Conservation (phyloP, 2,329 filamentous ascomycete species). For the Trichoderma breve region DNA sequence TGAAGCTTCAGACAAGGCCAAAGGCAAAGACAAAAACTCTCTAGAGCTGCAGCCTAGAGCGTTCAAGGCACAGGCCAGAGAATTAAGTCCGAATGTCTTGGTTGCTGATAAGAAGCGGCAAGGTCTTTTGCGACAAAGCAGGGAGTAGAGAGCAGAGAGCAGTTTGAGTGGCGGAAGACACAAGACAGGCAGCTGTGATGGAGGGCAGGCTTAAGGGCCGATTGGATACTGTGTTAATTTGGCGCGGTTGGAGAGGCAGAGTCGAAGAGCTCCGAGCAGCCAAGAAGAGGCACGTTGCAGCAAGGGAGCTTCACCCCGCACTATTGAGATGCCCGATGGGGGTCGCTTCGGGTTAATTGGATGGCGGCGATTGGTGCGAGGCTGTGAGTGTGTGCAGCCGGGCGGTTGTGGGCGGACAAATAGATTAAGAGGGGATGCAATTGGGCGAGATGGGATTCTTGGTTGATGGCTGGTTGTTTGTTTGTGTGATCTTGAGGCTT, state of each 20-base stretch:
- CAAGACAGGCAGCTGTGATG: conserved; percentile 21
- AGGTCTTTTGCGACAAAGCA: not conserved
- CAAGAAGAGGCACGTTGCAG: conserved; percentile 23
- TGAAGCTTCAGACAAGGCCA: not conserved
- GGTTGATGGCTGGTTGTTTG: not conserved
- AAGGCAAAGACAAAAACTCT: not conserved
- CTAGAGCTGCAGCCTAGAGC: not conserved
- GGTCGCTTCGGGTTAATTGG: not conserved
- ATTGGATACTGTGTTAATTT: conserved; percentile 28
- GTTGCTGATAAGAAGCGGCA: not conserved
- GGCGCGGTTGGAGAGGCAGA: not conserved
- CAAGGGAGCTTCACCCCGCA: conserved; percentile 27
- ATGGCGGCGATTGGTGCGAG: not conserved
- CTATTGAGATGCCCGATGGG: conserved; percentile 19
- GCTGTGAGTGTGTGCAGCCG: not conserved
- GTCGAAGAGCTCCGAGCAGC: not conserved
- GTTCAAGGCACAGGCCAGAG: not conserved
- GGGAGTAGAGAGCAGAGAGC: conserved; percentile 16
- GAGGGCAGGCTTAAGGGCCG: conserved; percentile 32
- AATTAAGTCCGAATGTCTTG: not conserved
- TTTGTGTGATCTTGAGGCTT: not conserved
- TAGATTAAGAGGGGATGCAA: not conserved
- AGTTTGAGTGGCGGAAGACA: conserved; percentile 10
- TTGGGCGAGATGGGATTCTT: not conserved
- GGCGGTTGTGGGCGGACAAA: not conserved